Evolutionary conservation across 73 alveolate species (phyloP).

Genomic region (Paramecium caudatum): DNA sequence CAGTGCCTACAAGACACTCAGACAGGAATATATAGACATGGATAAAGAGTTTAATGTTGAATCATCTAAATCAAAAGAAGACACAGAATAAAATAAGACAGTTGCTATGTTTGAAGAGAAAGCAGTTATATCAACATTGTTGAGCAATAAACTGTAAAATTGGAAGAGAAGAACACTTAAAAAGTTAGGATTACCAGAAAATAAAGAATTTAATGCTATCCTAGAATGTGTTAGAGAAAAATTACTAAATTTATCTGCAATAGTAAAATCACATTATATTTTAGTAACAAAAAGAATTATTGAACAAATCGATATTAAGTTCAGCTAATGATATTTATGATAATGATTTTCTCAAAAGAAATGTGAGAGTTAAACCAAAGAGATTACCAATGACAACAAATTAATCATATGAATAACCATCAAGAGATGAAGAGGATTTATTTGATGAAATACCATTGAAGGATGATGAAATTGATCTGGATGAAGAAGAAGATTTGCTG

Average conservation of each 20-base stretch:
- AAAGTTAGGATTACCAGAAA: background rate
- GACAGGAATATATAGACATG: conserved; percentile 53
- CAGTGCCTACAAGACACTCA: conserved; percentile 13
- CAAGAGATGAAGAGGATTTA: conserved; percentile 49
- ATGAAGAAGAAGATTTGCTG: conserved; percentile 36
- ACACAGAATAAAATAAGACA: background rate
- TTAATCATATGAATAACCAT: conserved; percentile 1
- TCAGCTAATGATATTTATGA: background rate
- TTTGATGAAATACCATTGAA: background rate
- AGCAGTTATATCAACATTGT: background rate
- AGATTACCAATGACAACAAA: background rate
- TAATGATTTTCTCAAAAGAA: conserved; percentile 20
- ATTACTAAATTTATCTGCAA: background rate
- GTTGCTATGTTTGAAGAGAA: conserved; percentile 34
- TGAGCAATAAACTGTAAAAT: conserved; percentile 15
- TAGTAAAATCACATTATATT: background rate
- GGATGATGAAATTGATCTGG: conserved; percentile 5
- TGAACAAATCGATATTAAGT: conserved; percentile 27
- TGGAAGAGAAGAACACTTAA: conserved; percentile 34
- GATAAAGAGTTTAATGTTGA: conserved; percentile 62
- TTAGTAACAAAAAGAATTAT: conserved; percentile 37
- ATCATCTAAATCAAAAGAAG: conserved; percentile 35
- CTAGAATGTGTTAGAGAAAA: conserved; percentile 20
- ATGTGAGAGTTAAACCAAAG: conserved; percentile 8
- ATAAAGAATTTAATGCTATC: conserved; percentile 25